phyloP scores from a whole-genome alignment of 257 asterid species.

The Gentiana straminea region DNA sequence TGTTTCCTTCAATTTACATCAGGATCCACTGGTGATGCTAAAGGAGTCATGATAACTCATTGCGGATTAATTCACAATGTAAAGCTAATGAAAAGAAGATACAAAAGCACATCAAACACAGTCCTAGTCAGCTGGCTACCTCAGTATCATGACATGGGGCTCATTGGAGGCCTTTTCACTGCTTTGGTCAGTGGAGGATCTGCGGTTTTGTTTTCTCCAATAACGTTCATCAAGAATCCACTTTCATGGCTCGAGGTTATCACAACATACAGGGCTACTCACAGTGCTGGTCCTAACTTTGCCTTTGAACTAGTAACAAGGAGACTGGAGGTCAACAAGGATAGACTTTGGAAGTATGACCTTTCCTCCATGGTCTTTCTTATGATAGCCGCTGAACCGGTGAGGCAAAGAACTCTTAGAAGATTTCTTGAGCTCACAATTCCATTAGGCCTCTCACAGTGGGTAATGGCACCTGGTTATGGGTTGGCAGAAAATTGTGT shows the following conservation, averaged over 20 bases:
- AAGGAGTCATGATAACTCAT: constrained; percentile 79
- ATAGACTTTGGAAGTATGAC: constrained; percentile 32
- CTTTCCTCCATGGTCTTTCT: constrained; percentile 63
- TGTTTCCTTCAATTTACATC: constrained; percentile 82
- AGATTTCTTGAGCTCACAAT: constrained; percentile 50
- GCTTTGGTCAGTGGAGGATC: constrained; percentile 66
- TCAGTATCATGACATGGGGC: constrained; percentile 85
- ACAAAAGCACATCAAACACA: constrained; percentile 68
- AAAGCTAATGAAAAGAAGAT: constrained; percentile 58
- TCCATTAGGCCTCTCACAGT: constrained; percentile 62
- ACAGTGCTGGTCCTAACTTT: constrained; percentile 86
- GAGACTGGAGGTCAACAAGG: constrained; percentile 47
- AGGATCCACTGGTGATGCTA: constrained; percentile 83
- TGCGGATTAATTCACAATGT: constrained; percentile 70
- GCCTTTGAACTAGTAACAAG: constrained; percentile 57
- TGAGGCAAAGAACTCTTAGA: constrained; percentile 52
- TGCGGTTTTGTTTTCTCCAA: constrained; percentile 61
- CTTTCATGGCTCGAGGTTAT: constrained; percentile 63
- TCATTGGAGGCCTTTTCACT: constrained; percentile 77
- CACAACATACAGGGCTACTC: constrained; percentile 59
- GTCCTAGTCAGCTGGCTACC: constrained; percentile 84
- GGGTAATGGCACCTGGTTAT: constrained; percentile 77
- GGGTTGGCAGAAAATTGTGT: constrained; percentile 90
- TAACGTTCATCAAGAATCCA: constrained; percentile 76
- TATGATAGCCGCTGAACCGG: constrained; percentile 89